These are phyloP conservation scores for Malassezia obtusa DNA, from an alignment of 1,284 basidiomycete species.

Conservation along the genomic window DNA sequence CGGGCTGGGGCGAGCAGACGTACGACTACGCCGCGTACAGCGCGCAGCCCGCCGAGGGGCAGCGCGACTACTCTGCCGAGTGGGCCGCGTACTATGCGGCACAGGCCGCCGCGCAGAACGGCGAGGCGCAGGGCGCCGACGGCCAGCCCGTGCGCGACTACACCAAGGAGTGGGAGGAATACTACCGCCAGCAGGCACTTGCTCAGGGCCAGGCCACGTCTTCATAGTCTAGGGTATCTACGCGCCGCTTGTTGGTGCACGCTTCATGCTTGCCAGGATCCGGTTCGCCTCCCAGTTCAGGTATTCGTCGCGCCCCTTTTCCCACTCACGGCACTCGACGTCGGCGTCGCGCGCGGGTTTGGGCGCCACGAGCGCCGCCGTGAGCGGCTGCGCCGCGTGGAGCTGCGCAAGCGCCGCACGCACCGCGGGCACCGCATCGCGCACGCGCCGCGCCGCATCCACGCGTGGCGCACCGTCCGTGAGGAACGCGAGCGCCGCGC, in stretches of 20 bases:
- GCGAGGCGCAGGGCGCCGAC: constrained; percentile 7
- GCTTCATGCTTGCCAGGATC: constrained; percentile 26
- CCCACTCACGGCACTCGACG: constrained; percentile 23
- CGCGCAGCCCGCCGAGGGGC: constrained; percentile 11
- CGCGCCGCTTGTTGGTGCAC: neutral
- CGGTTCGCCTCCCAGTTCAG: constrained; percentile 37
- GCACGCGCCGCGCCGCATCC: neutral
- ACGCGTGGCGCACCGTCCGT: neutral
- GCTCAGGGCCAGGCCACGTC: constrained; percentile 16
- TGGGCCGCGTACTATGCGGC: constrained; percentile 45
- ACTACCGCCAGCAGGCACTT: constrained; percentile 31
- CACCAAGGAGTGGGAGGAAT: constrained; percentile 46
- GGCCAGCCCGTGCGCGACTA: constrained; percentile 25
- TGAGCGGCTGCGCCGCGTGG: constrained; percentile 31
- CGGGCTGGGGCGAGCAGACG: neutral
- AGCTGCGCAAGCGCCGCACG: constrained; percentile 25
- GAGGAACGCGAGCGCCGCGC: constrained; percentile 6
- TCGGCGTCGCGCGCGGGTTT: constrained; percentile 13
- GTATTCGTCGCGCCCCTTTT: constrained; percentile 31
- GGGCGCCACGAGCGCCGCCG: constrained; percentile 18
- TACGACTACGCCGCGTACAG: constrained; percentile 7
- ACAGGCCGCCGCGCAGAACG: constrained; percentile 22
- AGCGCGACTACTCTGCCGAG: constrained; percentile 42
- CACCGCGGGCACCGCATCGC: constrained; percentile 20
- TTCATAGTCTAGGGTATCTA: constrained; percentile 1